phyloP scores from a whole-genome alignment of 768 basidiomycete genomes.

The Lentinula boryana region DNA sequence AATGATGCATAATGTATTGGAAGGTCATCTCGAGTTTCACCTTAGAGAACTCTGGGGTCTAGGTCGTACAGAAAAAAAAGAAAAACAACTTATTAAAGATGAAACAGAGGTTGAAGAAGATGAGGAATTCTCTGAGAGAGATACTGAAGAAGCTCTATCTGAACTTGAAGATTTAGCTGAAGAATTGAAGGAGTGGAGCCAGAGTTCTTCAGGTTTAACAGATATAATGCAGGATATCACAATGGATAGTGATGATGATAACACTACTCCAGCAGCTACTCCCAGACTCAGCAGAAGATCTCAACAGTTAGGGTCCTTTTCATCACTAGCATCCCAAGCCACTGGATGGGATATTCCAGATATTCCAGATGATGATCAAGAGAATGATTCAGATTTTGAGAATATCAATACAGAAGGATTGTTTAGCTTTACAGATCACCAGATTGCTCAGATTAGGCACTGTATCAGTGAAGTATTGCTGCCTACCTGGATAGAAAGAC shows the following conservation, averaged over 20 bases:
- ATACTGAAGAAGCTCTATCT: neutral
- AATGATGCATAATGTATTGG: constrained; percentile 23
- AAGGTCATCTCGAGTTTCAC: constrained; percentile 19
- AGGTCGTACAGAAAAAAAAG: constrained; percentile 12
- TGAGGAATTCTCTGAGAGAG: constrained; percentile 14
- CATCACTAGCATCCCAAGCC: neutral
- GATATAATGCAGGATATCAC: neutral
- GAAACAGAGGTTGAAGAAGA: neutral
- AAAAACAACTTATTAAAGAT: constrained; percentile 5
- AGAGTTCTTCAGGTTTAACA: neutral
- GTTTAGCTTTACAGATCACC: neutral
- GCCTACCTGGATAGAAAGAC: constrained; percentile 11
- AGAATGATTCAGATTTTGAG: neutral
- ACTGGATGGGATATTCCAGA: neutral
- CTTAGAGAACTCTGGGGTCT: constrained; percentile 15
- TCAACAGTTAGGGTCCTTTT: neutral
- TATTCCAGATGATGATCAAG: neutral
- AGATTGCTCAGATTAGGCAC: neutral
- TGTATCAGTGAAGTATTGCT: constrained; percentile 3
- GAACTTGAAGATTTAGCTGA: neutral
- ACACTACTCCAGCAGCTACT: neutral
- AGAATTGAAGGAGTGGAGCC: neutral
- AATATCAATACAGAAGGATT: neutral
- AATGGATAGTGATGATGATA: neutral
- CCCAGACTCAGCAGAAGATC: neutral